phyloP scores from a whole-genome alignment of 2,329 filamentous ascomycete genomes.

The Cryoendolithus antarcticus region DNA sequence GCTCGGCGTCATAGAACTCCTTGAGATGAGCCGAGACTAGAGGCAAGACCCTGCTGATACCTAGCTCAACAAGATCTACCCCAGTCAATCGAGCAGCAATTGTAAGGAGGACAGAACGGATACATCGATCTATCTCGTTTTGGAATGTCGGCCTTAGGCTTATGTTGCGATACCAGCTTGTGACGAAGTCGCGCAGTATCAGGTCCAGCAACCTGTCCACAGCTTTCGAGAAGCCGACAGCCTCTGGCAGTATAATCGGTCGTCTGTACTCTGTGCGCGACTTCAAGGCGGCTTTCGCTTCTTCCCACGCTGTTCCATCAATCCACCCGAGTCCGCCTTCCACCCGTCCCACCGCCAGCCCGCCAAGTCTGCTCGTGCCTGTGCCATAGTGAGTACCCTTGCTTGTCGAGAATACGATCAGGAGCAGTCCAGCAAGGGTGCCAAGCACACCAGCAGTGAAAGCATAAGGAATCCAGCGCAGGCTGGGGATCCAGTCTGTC shows the following conservation, averaged over 20 bases:
- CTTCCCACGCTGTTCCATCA: conserved; percentile 47
- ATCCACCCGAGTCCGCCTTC: not conserved
- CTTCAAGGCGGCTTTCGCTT: conserved; percentile 55
- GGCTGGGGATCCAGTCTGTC: conserved; percentile 66
- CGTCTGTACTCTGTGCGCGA: conserved; percentile 55
- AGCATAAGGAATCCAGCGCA: conserved; percentile 78
- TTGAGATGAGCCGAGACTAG: conserved; percentile 79
- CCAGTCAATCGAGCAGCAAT: conserved; percentile 60
- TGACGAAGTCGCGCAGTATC: conserved; percentile 72
- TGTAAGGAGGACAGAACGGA: conserved; percentile 59
- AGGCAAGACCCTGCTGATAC: conserved; percentile 73
- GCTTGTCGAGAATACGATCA: conserved; percentile 51
- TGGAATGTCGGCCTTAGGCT: conserved; percentile 68
- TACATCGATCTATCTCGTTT: conserved; percentile 72
- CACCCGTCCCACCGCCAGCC: conserved; percentile 7
- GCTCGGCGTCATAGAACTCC: conserved; percentile 84
- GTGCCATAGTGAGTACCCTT: conserved; percentile 25
- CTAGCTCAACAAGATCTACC: conserved; percentile 71
- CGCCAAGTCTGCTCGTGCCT: no score
- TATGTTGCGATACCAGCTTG: conserved; percentile 79
- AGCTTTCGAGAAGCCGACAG: conserved; percentile 64
- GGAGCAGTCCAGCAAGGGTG: conserved; percentile 42
- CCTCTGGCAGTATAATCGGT: conserved; percentile 60
- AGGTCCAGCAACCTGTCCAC: conserved; percentile 68
- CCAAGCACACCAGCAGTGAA: conserved; percentile 57